These are phyloP conservation scores for Beauveria varroae DNA, from an alignment of 2,329 filamentous ascomycete species.

Conservation along the genomic window DNA sequence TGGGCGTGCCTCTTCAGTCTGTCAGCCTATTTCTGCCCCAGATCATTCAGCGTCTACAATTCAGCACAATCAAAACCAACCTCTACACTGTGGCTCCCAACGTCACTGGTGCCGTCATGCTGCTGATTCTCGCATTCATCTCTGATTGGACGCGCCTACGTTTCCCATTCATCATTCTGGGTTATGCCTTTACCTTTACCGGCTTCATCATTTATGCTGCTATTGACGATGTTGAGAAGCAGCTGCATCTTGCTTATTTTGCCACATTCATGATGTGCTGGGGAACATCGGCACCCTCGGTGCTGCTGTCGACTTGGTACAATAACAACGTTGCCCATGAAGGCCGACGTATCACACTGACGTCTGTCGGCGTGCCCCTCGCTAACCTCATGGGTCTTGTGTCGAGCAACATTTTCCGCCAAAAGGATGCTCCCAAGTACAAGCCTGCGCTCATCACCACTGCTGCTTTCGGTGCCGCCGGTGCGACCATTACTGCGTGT, in stretches of 20 bases:
- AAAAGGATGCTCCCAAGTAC: constrained; percentile 59
- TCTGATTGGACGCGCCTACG: constrained; percentile 60
- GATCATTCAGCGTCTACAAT: constrained; percentile 43
- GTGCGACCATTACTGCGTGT: constrained; percentile 44
- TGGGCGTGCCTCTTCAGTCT: constrained; percentile 51
- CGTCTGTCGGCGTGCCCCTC: constrained; percentile 63
- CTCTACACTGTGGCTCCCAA: constrained; percentile 78
- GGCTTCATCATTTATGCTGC: constrained; percentile 74
- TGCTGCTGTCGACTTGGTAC: constrained; percentile 60
- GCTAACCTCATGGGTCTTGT: constrained; percentile 73
- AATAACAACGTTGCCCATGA: constrained; percentile 80
- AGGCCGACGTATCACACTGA: constrained; percentile 61
- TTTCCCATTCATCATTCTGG: constrained; percentile 67
- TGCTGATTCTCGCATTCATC: constrained; percentile 63
- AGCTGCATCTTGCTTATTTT: constrained; percentile 64
- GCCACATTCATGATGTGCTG: constrained; percentile 78
- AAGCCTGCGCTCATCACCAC: constrained; percentile 58
- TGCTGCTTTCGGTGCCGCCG: constrained; percentile 55
- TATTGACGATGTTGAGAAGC: constrained; percentile 53
- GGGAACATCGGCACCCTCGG: constrained; percentile 68
- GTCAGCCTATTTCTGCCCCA: constrained; percentile 48
- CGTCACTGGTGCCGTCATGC: constrained; percentile 62
- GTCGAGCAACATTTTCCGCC: constrained; percentile 59
- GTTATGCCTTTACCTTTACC: constrained; percentile 65
- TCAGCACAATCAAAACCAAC: constrained; percentile 55